Conservation (phyloP, 257 asterid species). For the Dorcoceras hygrometricum region DNA sequence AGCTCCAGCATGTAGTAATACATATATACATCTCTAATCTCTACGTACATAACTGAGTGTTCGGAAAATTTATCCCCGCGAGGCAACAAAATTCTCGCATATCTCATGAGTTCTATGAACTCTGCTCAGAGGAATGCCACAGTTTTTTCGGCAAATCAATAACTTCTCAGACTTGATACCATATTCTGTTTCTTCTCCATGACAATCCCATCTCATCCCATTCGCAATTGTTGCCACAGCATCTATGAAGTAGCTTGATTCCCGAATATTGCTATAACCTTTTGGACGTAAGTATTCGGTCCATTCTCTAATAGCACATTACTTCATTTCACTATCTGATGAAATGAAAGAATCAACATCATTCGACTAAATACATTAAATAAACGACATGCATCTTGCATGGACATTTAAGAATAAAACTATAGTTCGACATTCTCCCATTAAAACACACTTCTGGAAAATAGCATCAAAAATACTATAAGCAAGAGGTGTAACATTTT, state of each 20-base stretch:
- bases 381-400: background rate
- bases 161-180: slow-evolving; percentile 24
- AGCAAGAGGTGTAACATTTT: background rate
- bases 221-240: slow-evolving; percentile 26
- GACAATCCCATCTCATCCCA: slow-evolving; percentile 42
- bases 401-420: background rate
- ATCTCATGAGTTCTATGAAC: slow-evolving; percentile 15
- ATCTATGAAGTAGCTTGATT: slow-evolving; percentile 33
- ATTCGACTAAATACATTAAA: background rate
- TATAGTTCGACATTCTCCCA: background rate
- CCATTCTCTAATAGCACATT: slow-evolving; percentile 39
- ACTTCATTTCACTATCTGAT: slow-evolving; percentile 40
- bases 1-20: too few relatives aligned
- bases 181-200: slow-evolving; percentile 26
- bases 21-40: too few relatives aligned
- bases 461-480: background rate
- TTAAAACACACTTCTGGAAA: background rate
- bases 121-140: slow-evolving; percentile 34
- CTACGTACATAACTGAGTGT: too few relatives aligned
- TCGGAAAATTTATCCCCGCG: background rate
- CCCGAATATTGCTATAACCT: slow-evolving; percentile 33
- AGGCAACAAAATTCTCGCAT: background rate
- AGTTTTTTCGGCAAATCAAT: slow-evolving; percentile 41
- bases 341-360: background rate
- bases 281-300: slow-evolving; percentile 37